Conservation (phyloP, 495 filamentous ascomycete genomes). For the Aspergillus avenaceus region DNA sequence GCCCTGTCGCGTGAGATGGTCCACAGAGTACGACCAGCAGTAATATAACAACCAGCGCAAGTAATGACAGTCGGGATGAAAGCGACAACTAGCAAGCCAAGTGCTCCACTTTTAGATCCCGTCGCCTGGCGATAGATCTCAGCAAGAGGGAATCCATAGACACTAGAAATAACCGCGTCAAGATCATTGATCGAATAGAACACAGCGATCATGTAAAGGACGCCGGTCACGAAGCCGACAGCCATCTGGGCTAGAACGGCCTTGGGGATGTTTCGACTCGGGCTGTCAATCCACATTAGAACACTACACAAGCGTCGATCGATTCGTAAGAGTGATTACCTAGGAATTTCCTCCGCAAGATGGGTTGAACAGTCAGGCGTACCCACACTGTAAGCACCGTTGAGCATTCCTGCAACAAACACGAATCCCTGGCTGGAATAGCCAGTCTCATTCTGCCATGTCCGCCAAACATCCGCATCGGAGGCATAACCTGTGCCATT, state of each 20-base stretch:
- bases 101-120: constrained; percentile 54
- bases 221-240: constrained; percentile 47
- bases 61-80: constrained; percentile 60
- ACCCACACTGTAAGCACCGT: constrained; percentile 83
- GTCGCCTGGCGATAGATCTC: constrained; percentile 79
- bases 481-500: constrained; percentile 45
- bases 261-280: constrained; percentile 47
- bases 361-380: constrained; percentile 74
- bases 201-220: constrained; percentile 49
- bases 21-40: constrained; percentile 75
- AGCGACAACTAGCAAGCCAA: constrained; percentile 59
- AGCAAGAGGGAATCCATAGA: constrained; percentile 67
- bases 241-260: constrained; percentile 48
- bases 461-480: constrained; percentile 56
- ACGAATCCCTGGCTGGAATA: constrained; percentile 67
- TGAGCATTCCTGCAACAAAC: constrained; percentile 77
- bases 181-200: constrained; percentile 48
- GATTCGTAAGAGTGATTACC: constrained; percentile 29
- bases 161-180: constrained; percentile 29
- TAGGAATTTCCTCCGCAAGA: constrained; percentile 79
- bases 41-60: constrained; percentile 67
- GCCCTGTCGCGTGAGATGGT: constrained; percentile 69
- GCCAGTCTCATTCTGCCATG: constrained; percentile 62
- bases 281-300: constrained; percentile 16
- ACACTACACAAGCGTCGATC: neutral